These are phyloP conservation scores for Berkeleyomyces rouxiae DNA, from an alignment of 2,329 filamentous ascomycete genomes.

Conservation along the genomic window DNA sequence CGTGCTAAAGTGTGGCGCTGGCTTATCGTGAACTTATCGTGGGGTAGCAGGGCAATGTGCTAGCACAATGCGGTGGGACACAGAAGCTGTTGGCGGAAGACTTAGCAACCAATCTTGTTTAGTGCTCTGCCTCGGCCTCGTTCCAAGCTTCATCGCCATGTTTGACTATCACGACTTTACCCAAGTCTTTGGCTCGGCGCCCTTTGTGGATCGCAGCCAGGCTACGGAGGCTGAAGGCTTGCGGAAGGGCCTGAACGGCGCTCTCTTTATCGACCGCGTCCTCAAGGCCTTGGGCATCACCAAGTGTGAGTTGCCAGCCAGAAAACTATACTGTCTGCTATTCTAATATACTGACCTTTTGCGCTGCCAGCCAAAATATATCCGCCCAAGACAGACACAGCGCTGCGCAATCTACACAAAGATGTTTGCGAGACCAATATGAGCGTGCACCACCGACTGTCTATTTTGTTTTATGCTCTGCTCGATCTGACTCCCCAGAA, in stretches of 20 bases:
- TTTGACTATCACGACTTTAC: slow-evolving; percentile 51
- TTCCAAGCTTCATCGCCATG: slow-evolving; percentile 25
- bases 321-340: neutral
- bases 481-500: slow-evolving; percentile 47
- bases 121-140: neutral
- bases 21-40: neutral
- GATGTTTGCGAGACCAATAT: slow-evolving; percentile 49
- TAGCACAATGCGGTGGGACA: neutral
- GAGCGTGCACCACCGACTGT: slow-evolving; percentile 61
- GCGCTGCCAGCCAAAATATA: slow-evolving; percentile 42
- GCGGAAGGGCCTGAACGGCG: slow-evolving; percentile 50
- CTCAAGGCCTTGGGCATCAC: slow-evolving; percentile 52
- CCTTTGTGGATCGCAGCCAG: slow-evolving; percentile 40
- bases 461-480: slow-evolving; percentile 68
- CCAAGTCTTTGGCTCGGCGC: slow-evolving; percentile 45
- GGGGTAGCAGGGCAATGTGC: neutral
- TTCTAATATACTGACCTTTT: neutral
- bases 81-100: neutral
- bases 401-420: slow-evolving; percentile 52
- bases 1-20: slow-evolving; percentile 7
- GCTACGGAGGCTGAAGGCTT: slow-evolving; percentile 47
- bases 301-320: slow-evolving; percentile 29
- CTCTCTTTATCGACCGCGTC: slow-evolving; percentile 66
- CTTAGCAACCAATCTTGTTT: neutral
- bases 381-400: slow-evolving; percentile 53